Conservation (phyloP, 176 grass and related monocot species). For the Phyllostachys edulis region DNA sequence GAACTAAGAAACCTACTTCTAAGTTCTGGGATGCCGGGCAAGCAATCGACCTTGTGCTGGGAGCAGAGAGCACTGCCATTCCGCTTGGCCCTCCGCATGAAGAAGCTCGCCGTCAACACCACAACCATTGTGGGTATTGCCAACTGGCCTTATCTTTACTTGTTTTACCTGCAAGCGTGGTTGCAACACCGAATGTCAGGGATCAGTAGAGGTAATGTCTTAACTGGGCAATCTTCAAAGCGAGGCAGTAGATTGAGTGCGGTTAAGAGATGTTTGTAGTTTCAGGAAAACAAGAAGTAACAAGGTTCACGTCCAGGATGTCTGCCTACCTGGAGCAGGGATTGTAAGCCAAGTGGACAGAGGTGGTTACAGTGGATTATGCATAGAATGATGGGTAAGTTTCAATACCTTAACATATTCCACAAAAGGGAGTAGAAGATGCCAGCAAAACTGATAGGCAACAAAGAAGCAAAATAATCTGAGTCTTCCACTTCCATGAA, state of each 20-base stretch:
- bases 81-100: conserved; percentile 41
- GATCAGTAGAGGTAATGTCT: not conserved
- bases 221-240: conserved; percentile 1
- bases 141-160: conserved; percentile 58
- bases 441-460: conserved; percentile 73
- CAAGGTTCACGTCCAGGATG: not conserved
- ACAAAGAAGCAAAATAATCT: conserved; percentile 81
- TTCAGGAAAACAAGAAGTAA: not conserved
- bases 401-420: conserved; percentile 88
- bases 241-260: not conserved
- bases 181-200: not conserved
- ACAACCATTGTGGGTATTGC: conserved; percentile 63
- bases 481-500: conserved; percentile 70
- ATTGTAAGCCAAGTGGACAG: not conserved
- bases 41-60: conserved; percentile 66
- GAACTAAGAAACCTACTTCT: conserved; percentile 22
- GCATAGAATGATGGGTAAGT: not conserved
- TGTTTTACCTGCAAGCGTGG: conserved; percentile 70
- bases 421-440: conserved; percentile 79
- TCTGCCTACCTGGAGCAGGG: not conserved
- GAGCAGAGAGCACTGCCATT: conserved; percentile 69
- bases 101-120: conserved; percentile 89
- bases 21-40: conserved; percentile 38
- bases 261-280: not conserved
- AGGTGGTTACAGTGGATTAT: not conserved